A percentile compares a stretch with the other conserved stretches of the same genome.
These are phyloP conservation scores for Rhodosporidiobolus odoratus DNA, from an alignment of 768 basidiomycete genomes.

Conservation along the genomic window DNA sequence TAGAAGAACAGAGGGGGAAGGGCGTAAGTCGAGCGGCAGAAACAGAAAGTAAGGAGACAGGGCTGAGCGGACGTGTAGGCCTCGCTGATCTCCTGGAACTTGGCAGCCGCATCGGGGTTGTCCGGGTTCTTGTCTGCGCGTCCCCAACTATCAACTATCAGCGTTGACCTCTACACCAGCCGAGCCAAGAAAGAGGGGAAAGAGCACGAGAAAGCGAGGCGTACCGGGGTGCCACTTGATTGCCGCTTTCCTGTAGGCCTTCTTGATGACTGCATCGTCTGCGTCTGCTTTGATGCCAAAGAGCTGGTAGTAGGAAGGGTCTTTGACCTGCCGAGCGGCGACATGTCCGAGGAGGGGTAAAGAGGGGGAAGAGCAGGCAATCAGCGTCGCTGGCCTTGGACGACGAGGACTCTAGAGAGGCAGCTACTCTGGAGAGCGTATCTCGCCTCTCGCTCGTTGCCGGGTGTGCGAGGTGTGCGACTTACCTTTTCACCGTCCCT, in stretches of 20 bases:
- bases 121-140: constrained; percentile 54
- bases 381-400: too few relatives aligned
- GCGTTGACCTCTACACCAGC: too few relatives aligned
- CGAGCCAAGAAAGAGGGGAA: not conserved
- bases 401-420: too few relatives aligned
- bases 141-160: not conserved
- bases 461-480: too few relatives aligned
- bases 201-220: constrained; percentile 2
- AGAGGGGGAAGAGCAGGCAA: not conserved
- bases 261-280: constrained; percentile 78
- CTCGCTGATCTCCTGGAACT: constrained; percentile 93
- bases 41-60: constrained; percentile 57
- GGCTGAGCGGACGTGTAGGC: constrained; percentile 68
- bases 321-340: not conserved
- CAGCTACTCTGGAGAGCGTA: too few relatives aligned
- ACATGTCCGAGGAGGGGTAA: not conserved
- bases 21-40: not conserved
- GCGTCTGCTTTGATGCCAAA: constrained; percentile 67
- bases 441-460: too few relatives aligned
- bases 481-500: not conserved
- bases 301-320: constrained; percentile 67
- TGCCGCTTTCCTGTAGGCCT: constrained; percentile 87
- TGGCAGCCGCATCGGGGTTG: constrained; percentile 92
- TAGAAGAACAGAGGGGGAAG: not conserved
- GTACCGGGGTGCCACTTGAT: constrained; percentile 66